Evolutionary conservation across 2,329 filamentous ascomycete genomes (phyloP).

Genomic region (Macrophomina tecta): DNA sequence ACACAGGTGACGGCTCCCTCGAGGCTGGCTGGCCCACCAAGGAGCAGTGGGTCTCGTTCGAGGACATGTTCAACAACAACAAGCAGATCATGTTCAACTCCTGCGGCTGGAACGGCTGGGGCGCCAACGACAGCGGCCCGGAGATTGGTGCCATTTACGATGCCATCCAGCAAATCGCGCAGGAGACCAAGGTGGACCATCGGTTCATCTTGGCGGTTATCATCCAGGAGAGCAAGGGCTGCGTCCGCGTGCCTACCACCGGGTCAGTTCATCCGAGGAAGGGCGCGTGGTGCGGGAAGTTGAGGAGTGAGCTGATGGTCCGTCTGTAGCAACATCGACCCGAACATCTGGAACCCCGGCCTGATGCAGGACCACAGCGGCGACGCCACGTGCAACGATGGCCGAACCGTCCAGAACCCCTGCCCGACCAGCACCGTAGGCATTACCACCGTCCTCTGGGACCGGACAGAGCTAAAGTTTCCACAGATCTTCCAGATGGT

Average conservation of each 20-base stretch:
- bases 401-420: constrained; percentile 41
- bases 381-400: constrained; percentile 45
- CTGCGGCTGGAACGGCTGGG: constrained; percentile 45
- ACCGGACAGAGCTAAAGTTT: too few species aligned
- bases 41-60: constrained; percentile 39
- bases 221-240: constrained; percentile 56
- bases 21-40: constrained; percentile 46
- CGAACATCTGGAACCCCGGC: constrained; percentile 50
- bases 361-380: constrained; percentile 56
- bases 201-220: constrained; percentile 53
- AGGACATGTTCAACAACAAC: constrained; percentile 22
- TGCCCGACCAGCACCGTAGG: constrained; percentile 42
- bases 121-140: constrained; percentile 44
- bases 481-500: constrained; percentile 49
- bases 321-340: constrained; percentile 33
- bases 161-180: constrained; percentile 44
- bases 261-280: constrained; percentile 27
- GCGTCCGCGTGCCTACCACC: constrained; percentile 53
- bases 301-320: neutral
- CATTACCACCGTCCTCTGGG: too few species aligned
- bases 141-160: constrained; percentile 48
- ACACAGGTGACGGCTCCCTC: constrained; percentile 43
- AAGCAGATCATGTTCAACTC: constrained; percentile 37
- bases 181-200: constrained; percentile 43
- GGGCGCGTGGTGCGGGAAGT: too few species aligned